Base-by-base conservation (phyloP, 2,329 filamentous ascomycete species). In the Paracoccidioides lutzii region DNA sequence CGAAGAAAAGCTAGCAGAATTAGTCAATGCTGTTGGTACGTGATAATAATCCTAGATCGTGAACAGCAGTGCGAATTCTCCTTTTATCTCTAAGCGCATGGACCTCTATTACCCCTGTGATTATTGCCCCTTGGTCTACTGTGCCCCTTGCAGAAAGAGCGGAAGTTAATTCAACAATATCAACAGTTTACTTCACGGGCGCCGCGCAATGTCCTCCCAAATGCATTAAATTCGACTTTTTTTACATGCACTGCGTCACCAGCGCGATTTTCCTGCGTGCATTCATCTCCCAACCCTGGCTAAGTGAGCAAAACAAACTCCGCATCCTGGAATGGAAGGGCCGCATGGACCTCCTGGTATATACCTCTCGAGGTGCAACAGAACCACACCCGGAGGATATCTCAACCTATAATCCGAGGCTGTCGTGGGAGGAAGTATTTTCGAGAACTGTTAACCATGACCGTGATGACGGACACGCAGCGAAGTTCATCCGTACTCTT, bases 311-410 rank as follows among this genome's bases (percentile, higher is more conserved):
- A 6, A 74, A 75, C 50, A 91, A 90, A 66, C 74, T 77, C 10
- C 81, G 87, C 5, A 72, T 95, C 0, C 75, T 95, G 6, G 86
- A 93, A 69, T 90, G 83, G 81, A 95, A 94, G 69, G 86, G 84
- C 52, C 81, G 89, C 44, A 71, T 83, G 61, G 87, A 93, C 66
- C 73, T 95, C 5, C 65, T 83, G 5, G 76, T 89, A 70, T 95
- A 94, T 67, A 80, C 84, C 0, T 86, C 84, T 1, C 78, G 85
- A 8, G 79, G 78, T 3, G 78, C 77, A 1, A 84, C 88, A 0
- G 69, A 77, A 0, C 76, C 90, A 0, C 71, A 78, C 0, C 56
- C 81, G 0, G 75, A 82, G 3, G 77, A 82, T 50, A 78, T 95
- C 54, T 69, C 68, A 0, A 65, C 70, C 0, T 91, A 93, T 64